A percentile compares a stretch with the other conserved stretches of the same genome.
Conservation (phyloP, 169 alveolate species). For the Plasmodium fragile region DNA sequence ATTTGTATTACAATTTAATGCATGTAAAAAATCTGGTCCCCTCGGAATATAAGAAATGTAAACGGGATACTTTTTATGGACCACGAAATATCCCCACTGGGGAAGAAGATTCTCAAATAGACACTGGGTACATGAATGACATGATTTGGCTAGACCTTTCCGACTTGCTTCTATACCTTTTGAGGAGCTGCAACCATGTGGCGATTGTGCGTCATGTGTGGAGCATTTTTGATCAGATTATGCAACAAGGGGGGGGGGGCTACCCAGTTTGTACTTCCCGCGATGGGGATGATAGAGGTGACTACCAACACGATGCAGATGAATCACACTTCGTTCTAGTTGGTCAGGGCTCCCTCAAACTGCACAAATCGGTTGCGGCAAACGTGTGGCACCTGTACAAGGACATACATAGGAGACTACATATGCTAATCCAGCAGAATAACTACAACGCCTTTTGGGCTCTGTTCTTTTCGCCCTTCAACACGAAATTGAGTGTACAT, state of each 20-base stretch:
- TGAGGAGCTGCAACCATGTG: background rate
- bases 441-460: background rate
- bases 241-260: background rate
- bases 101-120: background rate
- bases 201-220: background rate
- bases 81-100: background rate
- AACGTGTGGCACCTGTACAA: slow-evolving; percentile 4
- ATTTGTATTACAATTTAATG: slow-evolving; percentile 1
- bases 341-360: background rate
- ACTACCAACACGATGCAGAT: background rate
- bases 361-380: background rate
- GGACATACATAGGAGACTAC: background rate
- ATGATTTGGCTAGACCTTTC: slow-evolving; percentile 35
- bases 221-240: background rate
- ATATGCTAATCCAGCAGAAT: background rate
- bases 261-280: background rate
- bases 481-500: slow-evolving; percentile 8
- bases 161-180: background rate
- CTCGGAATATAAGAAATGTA: background rate
- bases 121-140: slow-evolving; percentile 47
- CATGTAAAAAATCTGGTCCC: background rate
- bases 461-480: slow-evolving; percentile 49
- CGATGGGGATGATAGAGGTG: background rate
- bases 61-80: background rate
- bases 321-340: background rate